Evolutionary conservation across 139 green algal species (phyloP).

Genomic region (Cymbomonas tetramitiformis): DNA sequence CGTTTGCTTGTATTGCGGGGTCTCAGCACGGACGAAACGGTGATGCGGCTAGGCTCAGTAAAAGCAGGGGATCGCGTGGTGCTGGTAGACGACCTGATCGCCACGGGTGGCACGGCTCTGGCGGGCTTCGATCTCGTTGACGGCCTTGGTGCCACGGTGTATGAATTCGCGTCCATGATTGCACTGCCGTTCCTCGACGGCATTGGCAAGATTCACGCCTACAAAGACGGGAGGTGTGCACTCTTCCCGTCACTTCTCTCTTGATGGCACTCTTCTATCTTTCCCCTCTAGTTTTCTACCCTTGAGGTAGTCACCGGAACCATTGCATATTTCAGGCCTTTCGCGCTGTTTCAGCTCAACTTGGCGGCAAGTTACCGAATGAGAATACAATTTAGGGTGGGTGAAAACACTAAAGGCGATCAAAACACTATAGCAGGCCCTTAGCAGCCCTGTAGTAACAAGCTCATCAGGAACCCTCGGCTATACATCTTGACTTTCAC

Average conservation of each 20-base stretch:
- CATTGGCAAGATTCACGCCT: conserved; percentile 19
- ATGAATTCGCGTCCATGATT: conserved; percentile 71
- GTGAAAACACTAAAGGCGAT: too few species aligned
- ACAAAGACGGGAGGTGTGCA: conserved; percentile 4
- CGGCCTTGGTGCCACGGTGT: conserved; percentile 51
- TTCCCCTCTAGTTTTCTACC: not conserved
- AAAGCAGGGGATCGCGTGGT: conserved; percentile 65
- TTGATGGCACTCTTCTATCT: not conserved
- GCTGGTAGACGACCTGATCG: conserved; percentile 92
- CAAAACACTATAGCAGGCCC: too few species aligned
- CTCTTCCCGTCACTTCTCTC: not conserved
- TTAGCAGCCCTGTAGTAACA: too few species aligned
- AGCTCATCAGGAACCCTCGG: too few species aligned
- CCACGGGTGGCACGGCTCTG: conserved; percentile 86
- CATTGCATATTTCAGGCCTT: too few species aligned
- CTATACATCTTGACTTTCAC: too few species aligned
- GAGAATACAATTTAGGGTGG: too few species aligned
- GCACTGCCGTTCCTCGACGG: conserved; percentile 50
- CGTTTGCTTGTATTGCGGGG: conserved; percentile 33
- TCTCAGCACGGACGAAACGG: conserved; percentile 86
- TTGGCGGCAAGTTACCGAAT: too few species aligned
- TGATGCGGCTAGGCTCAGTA: conserved; percentile 85
- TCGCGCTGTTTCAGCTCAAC: too few species aligned
- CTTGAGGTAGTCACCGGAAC: not conserved
- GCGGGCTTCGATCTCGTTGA: conserved; percentile 43